Base-by-base conservation (phyloP, 1,284 basidiomycete genomes). In the Vanrija humicola region DNA sequence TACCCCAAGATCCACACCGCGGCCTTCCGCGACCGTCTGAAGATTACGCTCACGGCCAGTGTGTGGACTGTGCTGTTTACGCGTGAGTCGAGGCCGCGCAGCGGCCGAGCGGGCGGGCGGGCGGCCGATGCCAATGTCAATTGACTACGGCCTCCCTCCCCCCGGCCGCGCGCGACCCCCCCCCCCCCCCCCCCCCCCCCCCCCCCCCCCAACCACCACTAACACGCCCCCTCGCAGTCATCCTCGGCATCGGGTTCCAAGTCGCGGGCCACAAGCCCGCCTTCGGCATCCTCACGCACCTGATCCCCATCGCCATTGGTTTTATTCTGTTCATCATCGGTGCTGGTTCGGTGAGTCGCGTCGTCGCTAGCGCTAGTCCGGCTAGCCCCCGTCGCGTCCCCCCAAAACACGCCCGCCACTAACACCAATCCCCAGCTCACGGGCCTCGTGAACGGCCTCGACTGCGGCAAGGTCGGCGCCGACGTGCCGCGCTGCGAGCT, bases 311-410 rank as follows among this genome's bases (percentile, higher is more conserved):
- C 45, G 52, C 63, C 21, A 73, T 79, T 57, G 67, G 63, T 19
- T 73, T 70, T 49, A 61, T 79, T 60, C 70, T 79, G 26, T 73
- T 72, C 72, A 52, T 78, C 39, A 76, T 78, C 57, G 78, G 77
- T 29, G 54, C 65, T 2, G 59, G 74, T 0, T 67, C 73, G 28
- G 28, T 28, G 10, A 28, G 28, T 28, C 21, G 21, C 21, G 21
- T 23, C 21, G 21, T 23, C 21, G 21, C 21, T 2, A n/a, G n/a
- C n/a, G n/a, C n/a, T n/a, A n/a, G n/a, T n/a, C n/a, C n/a, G n/a
- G n/a, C n/a, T n/a, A 23, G 21, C 21, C 21, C 21, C 21, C 21
- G 2, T 23, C 21, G 3, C 21, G 2, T 23, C 21, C 21, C 21
- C 21, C 21, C n/a, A n/a, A n/a, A 23, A 23, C 21, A 23, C 2